A percentile compares a stretch with the other conserved stretches of the same genome.
These are phyloP conservation scores for Amaranthus tricolor DNA, from an alignment of 179 eudicot species.

Conservation along the genomic window DNA sequence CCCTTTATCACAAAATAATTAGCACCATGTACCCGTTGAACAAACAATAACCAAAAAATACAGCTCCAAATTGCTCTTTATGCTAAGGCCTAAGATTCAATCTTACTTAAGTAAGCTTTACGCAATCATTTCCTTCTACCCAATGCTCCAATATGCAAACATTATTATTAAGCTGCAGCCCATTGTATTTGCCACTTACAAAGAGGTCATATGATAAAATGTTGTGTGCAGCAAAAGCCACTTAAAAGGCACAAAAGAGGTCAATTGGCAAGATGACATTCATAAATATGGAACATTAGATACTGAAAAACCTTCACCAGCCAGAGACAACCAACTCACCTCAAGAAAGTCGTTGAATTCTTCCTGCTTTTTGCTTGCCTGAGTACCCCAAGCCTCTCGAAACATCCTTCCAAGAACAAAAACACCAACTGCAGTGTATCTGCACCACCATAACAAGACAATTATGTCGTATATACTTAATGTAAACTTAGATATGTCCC, in stretches of 20 bases:
- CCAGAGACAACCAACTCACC: slow-evolving; percentile 37
- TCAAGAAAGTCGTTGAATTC: slow-evolving; percentile 89
- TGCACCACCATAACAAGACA: slow-evolving; percentile 30
- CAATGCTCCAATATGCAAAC: background rate
- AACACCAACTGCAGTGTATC: slow-evolving; percentile 98
- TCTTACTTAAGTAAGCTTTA: background rate
- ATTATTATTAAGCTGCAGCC: background rate
- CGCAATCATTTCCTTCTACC: background rate
- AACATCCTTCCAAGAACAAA: slow-evolving; percentile 94
- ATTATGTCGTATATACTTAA: background rate
- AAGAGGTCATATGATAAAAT: no score
- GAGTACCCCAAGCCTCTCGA: slow-evolving; percentile 81
- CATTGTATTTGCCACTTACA: no score
- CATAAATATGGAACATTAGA: background rate
- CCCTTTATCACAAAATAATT: background rate
- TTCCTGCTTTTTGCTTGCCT: slow-evolving; percentile 75
- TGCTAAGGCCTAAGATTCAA: background rate
- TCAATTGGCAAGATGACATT: background rate
- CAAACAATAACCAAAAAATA: background rate
- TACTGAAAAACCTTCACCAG: slow-evolving; percentile 3
- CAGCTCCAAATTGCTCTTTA: background rate
- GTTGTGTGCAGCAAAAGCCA: no score
- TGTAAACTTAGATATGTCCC: background rate
- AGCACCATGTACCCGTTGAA: background rate
- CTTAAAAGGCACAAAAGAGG: background rate